Conservation (phyloP, 306 rosid species). For the Acacia acuminata region DNA sequence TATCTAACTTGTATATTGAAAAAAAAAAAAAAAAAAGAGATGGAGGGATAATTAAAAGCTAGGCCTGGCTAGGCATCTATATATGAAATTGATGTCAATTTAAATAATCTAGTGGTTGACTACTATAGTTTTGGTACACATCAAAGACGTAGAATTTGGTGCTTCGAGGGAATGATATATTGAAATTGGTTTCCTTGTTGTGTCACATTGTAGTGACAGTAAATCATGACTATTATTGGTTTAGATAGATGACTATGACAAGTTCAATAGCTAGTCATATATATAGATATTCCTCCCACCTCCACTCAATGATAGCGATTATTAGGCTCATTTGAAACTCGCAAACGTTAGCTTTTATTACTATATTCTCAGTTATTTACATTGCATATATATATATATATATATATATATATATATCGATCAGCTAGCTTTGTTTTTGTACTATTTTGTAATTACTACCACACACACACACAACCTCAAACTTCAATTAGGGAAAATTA, state of each 20-base stretch:
- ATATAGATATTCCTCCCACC: constrained; percentile 1
- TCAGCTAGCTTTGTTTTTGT: not conserved
- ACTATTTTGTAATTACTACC: not conserved
- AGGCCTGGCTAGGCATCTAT: not conserved
- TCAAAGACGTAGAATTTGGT: constrained; percentile 10
- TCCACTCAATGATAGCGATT: not conserved
- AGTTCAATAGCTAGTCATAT: not conserved
- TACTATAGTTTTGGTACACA: constrained; percentile 1
- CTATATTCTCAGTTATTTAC: not conserved
- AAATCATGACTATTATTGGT: not conserved
- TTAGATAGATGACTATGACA: not conserved
- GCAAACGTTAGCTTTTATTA: not conserved
- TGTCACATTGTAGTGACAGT: constrained; percentile 2
- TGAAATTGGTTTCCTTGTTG: constrained; percentile 7
- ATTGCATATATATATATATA: not conserved
- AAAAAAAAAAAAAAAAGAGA: not conserved
- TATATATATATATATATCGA: too few species aligned
- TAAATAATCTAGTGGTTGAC: not conserved
- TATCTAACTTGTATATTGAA: not conserved
- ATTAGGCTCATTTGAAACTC: not conserved
- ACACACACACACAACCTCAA: not conserved
- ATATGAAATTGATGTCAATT: not conserved
- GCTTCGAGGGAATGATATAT: constrained; percentile 13
- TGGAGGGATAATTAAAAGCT: too few species aligned
- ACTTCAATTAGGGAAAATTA: not conserved